Conservation (phyloP, 1,284 basidiomycete genomes). For the Tranzscheliella williamsii region DNA sequence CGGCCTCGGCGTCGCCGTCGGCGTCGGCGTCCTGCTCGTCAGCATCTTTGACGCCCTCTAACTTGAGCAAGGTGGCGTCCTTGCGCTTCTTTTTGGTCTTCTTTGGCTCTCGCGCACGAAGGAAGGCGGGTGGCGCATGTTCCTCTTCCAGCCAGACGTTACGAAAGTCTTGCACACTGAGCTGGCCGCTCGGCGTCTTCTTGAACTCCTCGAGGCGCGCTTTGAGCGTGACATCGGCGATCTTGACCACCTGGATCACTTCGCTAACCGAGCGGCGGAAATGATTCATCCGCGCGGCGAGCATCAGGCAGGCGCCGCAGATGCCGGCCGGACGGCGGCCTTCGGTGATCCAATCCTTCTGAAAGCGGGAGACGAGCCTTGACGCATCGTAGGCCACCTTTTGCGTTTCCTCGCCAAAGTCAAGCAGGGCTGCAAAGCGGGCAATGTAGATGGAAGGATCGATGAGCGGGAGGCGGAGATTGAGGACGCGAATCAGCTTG, state of each 20-base stretch:
- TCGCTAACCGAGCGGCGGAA: constrained; percentile 90
- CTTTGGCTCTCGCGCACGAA: constrained; percentile 73
- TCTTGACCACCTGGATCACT: constrained; percentile 92
- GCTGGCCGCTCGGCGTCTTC: constrained; percentile 78
- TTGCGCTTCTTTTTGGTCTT: constrained; percentile 64
- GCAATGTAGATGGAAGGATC: constrained; percentile 97
- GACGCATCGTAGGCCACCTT: constrained; percentile 91
- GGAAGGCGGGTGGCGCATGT: constrained; percentile 78
- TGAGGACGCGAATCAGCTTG: constrained; percentile 85
- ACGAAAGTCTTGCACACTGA: constrained; percentile 89
- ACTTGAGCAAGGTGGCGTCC: constrained; percentile 50
- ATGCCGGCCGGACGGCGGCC: constrained; percentile 95
- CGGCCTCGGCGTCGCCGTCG: constrained; percentile 62
- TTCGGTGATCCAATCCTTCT: constrained; percentile 95
- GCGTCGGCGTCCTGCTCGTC: constrained; percentile 63
- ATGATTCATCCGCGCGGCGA: constrained; percentile 98
- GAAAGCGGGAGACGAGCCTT: constrained; percentile 89
- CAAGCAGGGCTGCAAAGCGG: constrained; percentile 91
- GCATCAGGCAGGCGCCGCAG: constrained; percentile 89
- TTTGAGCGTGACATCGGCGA: constrained; percentile 88
- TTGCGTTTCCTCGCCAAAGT: constrained; percentile 92
- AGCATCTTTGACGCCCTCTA: constrained; percentile 23
- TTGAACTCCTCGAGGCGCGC: constrained; percentile 96
- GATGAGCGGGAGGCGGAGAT: constrained; percentile 80
- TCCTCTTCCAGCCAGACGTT: constrained; percentile 89